Conservation (phyloP, 345 rosid genomes). For the Arabidopsis thaliana region DNA sequence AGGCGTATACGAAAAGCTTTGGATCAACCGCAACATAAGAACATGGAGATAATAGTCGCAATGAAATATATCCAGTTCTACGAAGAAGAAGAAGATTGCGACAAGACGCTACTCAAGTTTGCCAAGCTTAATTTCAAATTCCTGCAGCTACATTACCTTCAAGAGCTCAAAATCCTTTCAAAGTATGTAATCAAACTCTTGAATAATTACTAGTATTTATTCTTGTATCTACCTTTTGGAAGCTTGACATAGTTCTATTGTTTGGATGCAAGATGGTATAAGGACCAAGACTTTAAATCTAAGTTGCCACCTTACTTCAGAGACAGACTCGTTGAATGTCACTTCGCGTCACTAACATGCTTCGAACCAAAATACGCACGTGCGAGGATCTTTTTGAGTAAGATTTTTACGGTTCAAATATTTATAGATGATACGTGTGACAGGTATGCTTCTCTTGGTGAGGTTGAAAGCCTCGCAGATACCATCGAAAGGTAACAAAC, state of each 20-base stretch:
- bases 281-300: constrained; percentile 6
- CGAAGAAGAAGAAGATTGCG: constrained; percentile 13
- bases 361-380: background rate
- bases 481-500: constrained; percentile 1
- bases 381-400: background rate
- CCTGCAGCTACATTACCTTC: constrained; percentile 5
- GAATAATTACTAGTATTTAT: background rate
- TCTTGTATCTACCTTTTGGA: background rate
- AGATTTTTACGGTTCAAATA: background rate
- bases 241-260: background rate
- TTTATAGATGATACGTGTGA: constrained; percentile 8
- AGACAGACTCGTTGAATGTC: background rate
- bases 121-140: constrained; percentile 15
- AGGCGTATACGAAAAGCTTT: background rate
- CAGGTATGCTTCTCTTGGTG: constrained; percentile 16
- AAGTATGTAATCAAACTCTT: background rate
- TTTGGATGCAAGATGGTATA: constrained; percentile 28
- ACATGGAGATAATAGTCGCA: constrained; percentile 9
- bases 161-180: constrained; percentile 13
- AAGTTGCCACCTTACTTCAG: constrained; percentile 30
- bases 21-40: background rate
- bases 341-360: background rate
- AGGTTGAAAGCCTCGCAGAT: constrained; percentile 2
- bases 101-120: constrained; percentile 10
- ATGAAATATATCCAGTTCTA: background rate